Evolutionary conservation across 2,329 filamentous ascomycete species (phyloP).

Genomic region (Mycosphaerella arachidis): DNA sequence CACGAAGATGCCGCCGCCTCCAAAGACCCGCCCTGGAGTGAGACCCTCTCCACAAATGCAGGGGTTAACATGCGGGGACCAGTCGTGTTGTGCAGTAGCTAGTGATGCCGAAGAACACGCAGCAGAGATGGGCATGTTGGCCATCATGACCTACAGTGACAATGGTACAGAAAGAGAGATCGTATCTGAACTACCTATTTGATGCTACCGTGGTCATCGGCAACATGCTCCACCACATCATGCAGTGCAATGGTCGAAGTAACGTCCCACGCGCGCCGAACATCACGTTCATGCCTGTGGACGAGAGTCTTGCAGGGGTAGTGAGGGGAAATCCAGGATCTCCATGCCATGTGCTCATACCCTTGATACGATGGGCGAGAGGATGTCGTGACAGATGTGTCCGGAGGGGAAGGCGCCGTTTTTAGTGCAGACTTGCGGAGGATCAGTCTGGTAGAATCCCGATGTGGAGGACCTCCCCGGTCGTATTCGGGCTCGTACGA

Average conservation of each 20-base stretch:
- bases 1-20: constrained; percentile 43
- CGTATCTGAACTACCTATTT: neutral
- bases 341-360: neutral
- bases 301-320: neutral
- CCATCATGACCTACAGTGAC: neutral
- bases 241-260: neutral
- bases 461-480: neutral
- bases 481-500: neutral
- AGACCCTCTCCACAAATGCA: constrained; percentile 50
- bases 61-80: constrained; percentile 45
- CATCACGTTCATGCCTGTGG: neutral
- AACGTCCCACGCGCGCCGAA: neutral
- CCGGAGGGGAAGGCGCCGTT: neutral
- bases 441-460: neutral
- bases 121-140: neutral
- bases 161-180: neutral
- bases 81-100: constrained; percentile 29
- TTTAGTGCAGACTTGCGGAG: neutral
- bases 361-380: neutral
- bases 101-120: too few relatives aligned
- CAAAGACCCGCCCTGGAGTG: constrained; percentile 41
- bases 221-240: neutral
- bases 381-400: neutral
- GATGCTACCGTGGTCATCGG: neutral
- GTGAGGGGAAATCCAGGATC: neutral